Percentiles rank a stretch among this genome's conserved stretches.
Conservation (phyloP, 176 grass and related monocot genomes). For the Triticum urartu region DNA sequence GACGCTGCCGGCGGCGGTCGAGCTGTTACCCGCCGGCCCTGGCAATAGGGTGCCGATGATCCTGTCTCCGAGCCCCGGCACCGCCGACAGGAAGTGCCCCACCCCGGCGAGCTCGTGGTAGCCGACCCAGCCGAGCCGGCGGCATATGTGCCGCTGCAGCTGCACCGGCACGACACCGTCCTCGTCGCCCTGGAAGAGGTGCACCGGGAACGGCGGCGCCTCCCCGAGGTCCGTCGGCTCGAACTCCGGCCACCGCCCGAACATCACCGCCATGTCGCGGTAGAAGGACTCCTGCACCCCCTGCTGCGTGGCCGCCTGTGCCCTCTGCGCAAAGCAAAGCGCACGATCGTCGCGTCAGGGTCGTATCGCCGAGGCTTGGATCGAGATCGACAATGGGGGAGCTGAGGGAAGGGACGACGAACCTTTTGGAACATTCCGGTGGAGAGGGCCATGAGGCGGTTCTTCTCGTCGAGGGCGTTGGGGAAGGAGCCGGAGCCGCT, state of each 20-base stretch:
- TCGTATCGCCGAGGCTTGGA: neutral
- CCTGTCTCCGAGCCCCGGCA: slow-evolving; percentile 64
- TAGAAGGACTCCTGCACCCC: slow-evolving; percentile 80
- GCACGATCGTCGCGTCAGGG: neutral
- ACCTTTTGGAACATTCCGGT: slow-evolving; percentile 56
- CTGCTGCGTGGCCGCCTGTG: slow-evolving; percentile 67
- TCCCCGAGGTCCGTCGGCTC: slow-evolving; percentile 75
- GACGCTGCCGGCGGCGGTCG: neutral
- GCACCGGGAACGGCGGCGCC: slow-evolving; percentile 62
- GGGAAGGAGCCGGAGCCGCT: slow-evolving; percentile 50
- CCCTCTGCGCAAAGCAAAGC: slow-evolving; percentile 13
- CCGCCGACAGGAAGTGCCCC: slow-evolving; percentile 63
- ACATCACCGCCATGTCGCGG: slow-evolving; percentile 92
- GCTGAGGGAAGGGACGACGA: neutral
- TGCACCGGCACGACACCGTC: slow-evolving; percentile 86
- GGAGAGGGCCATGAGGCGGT: slow-evolving; percentile 36
- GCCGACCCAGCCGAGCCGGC: slow-evolving; percentile 63
- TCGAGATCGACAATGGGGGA: neutral
- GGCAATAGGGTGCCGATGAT: slow-evolving; percentile 55
- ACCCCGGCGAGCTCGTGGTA: slow-evolving; percentile 69
- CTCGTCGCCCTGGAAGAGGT: slow-evolving; percentile 89
- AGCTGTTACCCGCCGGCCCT: neutral
- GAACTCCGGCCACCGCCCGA: slow-evolving; percentile 85
- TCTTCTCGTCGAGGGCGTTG: slow-evolving; percentile 70
- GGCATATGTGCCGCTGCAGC: slow-evolving; percentile 75